Percentiles rank a stretch among this genome's conserved stretches.
Conservation (phyloP, 1,284 basidiomycete species). For the Cutaneotrichosporon dermatis region DNA sequence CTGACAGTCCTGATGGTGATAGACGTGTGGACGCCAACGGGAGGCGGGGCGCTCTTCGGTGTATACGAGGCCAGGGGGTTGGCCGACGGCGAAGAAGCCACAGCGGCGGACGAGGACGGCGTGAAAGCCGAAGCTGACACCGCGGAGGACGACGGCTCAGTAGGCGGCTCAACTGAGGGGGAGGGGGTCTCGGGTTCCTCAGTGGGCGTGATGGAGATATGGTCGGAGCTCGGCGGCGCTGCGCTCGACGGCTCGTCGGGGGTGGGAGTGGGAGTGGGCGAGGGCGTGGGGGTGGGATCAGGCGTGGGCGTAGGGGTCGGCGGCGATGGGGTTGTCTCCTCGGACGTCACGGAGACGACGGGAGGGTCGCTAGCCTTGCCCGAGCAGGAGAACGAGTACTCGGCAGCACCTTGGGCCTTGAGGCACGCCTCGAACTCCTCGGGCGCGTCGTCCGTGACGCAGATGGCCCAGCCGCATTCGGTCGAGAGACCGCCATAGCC, state of each 20-base stretch:
- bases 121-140: too few species aligned
- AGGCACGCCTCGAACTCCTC: neutral
- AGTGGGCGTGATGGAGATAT: too few species aligned
- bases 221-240: too few species aligned
- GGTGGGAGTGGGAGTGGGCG: too few species aligned
- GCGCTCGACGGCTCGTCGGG: too few species aligned
- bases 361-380: neutral
- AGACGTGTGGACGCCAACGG: neutral
- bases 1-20: neutral
- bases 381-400: neutral
- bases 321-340: neutral
- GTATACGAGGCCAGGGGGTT: neutral
- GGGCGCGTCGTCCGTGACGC: neutral
- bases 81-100: neutral
- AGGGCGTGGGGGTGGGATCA: too few species aligned
- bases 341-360: too few species aligned
- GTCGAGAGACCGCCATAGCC: neutral
- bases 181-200: too few species aligned
- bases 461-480: neutral
- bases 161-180: too few species aligned
- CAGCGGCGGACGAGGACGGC: neutral
- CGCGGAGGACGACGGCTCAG: too few species aligned
- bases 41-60: neutral
- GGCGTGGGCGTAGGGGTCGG: neutral
- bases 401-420: neutral